Evolutionary conservation across 2,329 filamentous ascomycete genomes (phyloP).

Genomic region (Beauveria bassiana): DNA sequence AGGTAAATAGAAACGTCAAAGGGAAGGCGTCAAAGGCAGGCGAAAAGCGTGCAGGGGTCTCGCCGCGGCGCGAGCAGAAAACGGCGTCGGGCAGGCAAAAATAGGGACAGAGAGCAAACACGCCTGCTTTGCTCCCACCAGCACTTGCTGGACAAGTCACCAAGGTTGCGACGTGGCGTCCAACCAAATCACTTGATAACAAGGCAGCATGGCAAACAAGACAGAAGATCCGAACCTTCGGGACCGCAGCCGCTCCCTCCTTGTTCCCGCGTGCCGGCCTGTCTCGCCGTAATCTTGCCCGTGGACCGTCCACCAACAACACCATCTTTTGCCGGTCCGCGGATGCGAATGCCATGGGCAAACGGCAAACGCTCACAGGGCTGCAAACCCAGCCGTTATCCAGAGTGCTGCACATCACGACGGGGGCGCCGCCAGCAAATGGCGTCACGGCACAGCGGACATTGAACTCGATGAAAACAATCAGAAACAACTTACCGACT

Average conservation of each 20-base stretch:
- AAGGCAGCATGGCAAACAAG: neutral
- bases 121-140: neutral
- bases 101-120: neutral
- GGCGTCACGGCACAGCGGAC: neutral
- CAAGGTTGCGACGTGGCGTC: neutral
- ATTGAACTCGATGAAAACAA: conserved; percentile 2
- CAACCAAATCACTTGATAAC: neutral
- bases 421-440: conserved; percentile 3
- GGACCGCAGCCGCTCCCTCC: neutral
- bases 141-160: neutral
- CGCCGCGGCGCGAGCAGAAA: conserved; percentile 7
- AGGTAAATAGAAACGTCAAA: too few relatives aligned
- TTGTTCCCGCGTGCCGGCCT: neutral
- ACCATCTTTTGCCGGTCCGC: too few relatives aligned
- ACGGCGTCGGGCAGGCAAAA: conserved; percentile 5
- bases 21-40: neutral
- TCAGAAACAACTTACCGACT: conserved; percentile 3
- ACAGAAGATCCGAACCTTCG: neutral
- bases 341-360: neutral
- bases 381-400: conserved; percentile 8
- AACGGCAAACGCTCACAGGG: conserved; percentile 5
- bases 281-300: neutral
- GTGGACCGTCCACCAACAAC: neutral
- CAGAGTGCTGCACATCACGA: conserved; percentile 4
- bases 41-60: neutral